Evolutionary conservation across 2,329 filamentous ascomycete genomes (phyloP).

Genomic region (Fonsecaea pedrosoi): DNA sequence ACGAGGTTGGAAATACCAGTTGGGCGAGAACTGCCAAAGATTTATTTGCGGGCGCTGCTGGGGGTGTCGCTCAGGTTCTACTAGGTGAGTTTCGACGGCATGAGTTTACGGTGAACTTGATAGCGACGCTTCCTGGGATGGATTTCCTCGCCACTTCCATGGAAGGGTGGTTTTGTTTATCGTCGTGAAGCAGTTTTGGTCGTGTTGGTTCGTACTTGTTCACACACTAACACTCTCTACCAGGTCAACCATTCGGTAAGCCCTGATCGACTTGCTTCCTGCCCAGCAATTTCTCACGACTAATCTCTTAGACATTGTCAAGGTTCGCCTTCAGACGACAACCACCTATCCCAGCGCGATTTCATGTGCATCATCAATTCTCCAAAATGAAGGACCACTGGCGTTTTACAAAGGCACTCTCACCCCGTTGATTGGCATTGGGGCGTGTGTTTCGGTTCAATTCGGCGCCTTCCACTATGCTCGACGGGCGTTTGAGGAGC

Average conservation of each 20-base stretch:
- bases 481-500: constrained; percentile 80
- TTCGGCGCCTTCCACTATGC: constrained; percentile 97
- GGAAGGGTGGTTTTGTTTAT: constrained; percentile 18
- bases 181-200: constrained; percentile 3
- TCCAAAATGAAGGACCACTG: constrained; percentile 81
- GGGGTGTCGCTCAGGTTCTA: constrained; percentile 91
- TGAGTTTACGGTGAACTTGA: neutral
- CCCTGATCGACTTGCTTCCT: constrained; percentile 17
- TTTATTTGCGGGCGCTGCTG: constrained; percentile 85
- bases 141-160: neutral
- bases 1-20: constrained; percentile 44
- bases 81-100: constrained; percentile 68
- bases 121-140: neutral
- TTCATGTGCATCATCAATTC: constrained; percentile 81
- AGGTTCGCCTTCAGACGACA: constrained; percentile 93
- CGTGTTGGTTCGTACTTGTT: neutral
- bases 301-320: constrained; percentile 80
- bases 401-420: constrained; percentile 99
- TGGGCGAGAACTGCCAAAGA: constrained; percentile 78
- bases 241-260: constrained; percentile 71
- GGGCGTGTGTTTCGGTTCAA: constrained; percentile 95
- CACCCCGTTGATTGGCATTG: constrained; percentile 92
- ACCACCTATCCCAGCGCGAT: constrained; percentile 80
- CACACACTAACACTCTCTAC: constrained; percentile 14
- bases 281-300: neutral